Conservation (phyloP, 352 stramenopile species). For the Pythium folliculosum region DNA sequence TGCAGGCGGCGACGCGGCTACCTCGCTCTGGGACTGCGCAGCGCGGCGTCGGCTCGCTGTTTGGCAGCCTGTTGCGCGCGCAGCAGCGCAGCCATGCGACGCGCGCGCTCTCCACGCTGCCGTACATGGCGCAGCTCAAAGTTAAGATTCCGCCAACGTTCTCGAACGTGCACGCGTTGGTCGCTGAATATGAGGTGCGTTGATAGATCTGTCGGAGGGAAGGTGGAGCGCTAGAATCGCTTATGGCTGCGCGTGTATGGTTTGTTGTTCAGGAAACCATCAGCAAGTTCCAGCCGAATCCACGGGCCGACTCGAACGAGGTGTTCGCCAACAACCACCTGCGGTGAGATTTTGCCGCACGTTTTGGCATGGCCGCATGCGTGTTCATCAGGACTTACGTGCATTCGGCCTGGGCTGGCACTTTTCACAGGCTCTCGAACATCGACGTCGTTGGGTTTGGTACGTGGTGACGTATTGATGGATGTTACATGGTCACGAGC, state of each 20-base stretch:
- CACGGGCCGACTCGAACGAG: constrained; percentile 46
- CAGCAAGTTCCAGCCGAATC: constrained; percentile 44
- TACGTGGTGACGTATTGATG: constrained; percentile 21
- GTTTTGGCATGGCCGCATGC: background rate
- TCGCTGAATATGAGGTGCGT: constrained; percentile 50
- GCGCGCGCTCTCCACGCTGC: constrained; percentile 37
- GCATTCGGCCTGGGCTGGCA: too few species aligned
- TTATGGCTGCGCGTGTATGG: too few species aligned
- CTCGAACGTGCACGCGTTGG: constrained; percentile 42
- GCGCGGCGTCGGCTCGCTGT: background rate
- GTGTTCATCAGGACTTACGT: background rate
- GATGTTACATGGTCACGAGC: background rate
- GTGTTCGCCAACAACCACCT: constrained; percentile 81
- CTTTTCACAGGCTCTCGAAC: constrained; percentile 53
- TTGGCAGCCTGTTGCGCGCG: background rate
- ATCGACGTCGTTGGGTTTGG: constrained; percentile 79
- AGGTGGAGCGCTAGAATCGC: too few species aligned
- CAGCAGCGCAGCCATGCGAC: background rate
- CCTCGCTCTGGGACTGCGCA: background rate
- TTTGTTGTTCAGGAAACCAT: constrained; percentile 36
- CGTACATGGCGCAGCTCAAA: constrained; percentile 52
- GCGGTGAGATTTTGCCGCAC: constrained; percentile 28
- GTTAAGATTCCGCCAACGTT: constrained; percentile 46
- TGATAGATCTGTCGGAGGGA: background rate
- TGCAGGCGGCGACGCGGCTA: background rate